Evolutionary conservation across 225 moss, liverwort and hornwort species (phyloP).

Genomic region (Physcomitrium patens): DNA sequence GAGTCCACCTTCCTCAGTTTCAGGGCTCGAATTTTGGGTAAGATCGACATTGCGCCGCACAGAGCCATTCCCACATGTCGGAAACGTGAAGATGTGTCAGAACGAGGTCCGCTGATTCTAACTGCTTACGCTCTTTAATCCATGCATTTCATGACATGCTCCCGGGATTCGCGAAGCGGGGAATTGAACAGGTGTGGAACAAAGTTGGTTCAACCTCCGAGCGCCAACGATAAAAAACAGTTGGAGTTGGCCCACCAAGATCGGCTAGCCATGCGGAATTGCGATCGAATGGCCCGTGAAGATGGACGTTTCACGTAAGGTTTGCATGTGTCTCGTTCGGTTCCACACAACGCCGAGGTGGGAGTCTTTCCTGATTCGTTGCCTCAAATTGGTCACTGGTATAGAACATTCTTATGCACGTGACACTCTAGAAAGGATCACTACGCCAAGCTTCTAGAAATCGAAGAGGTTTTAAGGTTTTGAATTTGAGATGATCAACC

Average conservation of each 20-base stretch:
- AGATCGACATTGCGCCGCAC: constrained; percentile 34
- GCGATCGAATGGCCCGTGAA: background rate
- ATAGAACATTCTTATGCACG: no score
- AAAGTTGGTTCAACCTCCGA: no score
- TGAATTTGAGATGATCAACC: no score
- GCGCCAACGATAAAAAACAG: background rate
- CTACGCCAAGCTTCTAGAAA: no score
- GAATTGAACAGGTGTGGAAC: no score
- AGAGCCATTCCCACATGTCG: constrained; percentile 14
- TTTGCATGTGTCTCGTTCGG: no score
- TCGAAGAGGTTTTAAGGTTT: no score
- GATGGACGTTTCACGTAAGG: background rate
- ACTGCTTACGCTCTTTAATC: constrained; percentile 7
- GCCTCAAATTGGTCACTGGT: no score
- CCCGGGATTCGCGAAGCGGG: constrained; percentile 40
- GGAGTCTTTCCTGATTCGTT: no score
- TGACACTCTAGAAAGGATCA: no score
- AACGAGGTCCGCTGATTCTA: background rate
- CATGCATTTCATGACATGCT: constrained; percentile 12
- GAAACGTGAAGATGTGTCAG: constrained; percentile 41
- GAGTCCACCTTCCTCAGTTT: constrained; percentile 7
- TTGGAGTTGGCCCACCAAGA: constrained; percentile 19
- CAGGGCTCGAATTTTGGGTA: constrained; percentile 1
- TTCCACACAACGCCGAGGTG: no score
- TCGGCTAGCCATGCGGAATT: constrained; percentile 29